A percentile compares a stretch with the other conserved stretches of the same genome.
Evolutionary conservation across 768 basidiomycete genomes (phyloP).

Genomic region (Pleurotus eryngii): DNA sequence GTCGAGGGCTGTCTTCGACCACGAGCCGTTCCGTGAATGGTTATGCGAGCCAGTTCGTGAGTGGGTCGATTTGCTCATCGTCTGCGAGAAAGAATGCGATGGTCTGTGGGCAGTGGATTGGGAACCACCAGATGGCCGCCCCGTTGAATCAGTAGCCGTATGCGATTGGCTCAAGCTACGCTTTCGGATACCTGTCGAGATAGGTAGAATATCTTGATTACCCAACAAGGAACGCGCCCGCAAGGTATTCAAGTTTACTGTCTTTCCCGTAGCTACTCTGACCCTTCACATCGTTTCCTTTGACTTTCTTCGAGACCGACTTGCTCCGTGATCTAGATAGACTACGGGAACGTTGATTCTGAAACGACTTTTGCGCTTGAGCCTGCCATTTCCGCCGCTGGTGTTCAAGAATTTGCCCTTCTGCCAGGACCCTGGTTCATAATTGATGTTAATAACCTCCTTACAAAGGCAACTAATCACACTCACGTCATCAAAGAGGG

Average conservation of each 20-base stretch:
- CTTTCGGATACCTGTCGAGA: slow-evolving; percentile 20
- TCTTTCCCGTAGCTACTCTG: slow-evolving; percentile 16
- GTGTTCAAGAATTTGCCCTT: slow-evolving; percentile 55
- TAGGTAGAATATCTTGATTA: slow-evolving; percentile 54
- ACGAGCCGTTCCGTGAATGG: slow-evolving; percentile 42
- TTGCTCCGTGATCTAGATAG: slow-evolving; percentile 63
- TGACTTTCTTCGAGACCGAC: slow-evolving; percentile 41
- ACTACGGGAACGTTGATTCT: slow-evolving; percentile 59
- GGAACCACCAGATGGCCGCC: slow-evolving; percentile 3
- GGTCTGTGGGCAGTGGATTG: slow-evolving; percentile 27
- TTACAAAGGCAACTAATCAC: slow-evolving; percentile 4
- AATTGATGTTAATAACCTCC: background rate
- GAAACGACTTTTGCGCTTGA: slow-evolving; percentile 60
- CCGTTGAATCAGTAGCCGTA: background rate
- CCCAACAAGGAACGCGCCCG: slow-evolving; percentile 67
- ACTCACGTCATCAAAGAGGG: slow-evolving; percentile 55
- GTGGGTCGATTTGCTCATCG: slow-evolving; percentile 31
- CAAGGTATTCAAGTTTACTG: slow-evolving; percentile 53
- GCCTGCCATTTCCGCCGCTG: slow-evolving; percentile 67
- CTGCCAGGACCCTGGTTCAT: slow-evolving; percentile 57
- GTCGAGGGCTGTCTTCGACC: slow-evolving; percentile 34
- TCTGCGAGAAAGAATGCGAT: slow-evolving; percentile 34
- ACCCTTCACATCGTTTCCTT: slow-evolving; percentile 15
- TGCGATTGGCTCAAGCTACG: slow-evolving; percentile 14
- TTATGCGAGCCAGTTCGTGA: slow-evolving; percentile 20